Evolutionary conservation across 306 rosid genomes (phyloP).

Genomic region (Begonia masoniana): DNA sequence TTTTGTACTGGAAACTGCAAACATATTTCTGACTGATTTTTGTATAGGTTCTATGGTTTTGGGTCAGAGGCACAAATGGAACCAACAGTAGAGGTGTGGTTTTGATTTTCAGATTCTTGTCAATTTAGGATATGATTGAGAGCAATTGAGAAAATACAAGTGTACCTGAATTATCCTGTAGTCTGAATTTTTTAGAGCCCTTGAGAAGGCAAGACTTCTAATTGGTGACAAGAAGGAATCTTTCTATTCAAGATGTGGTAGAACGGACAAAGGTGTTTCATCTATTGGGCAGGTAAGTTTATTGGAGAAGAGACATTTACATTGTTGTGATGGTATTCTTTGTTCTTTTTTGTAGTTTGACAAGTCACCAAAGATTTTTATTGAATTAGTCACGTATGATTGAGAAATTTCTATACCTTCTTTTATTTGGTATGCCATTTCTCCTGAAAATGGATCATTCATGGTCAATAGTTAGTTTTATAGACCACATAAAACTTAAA

Average conservation of each 20-base stretch:
- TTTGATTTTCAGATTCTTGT: slow-evolving; percentile 2
- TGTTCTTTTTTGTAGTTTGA: not conserved
- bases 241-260: slow-evolving; percentile 88
- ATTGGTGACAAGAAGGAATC: slow-evolving; percentile 76
- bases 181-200: slow-evolving; percentile 81
- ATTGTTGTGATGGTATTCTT: not conserved
- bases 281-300: slow-evolving; percentile 88
- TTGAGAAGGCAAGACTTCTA: slow-evolving; percentile 60
- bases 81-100: slow-evolving; percentile 75
- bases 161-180: slow-evolving; percentile 18
- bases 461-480: no score
- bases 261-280: slow-evolving; percentile 95
- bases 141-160: not conserved
- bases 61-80: slow-evolving; percentile 89
- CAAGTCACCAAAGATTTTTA: no score
- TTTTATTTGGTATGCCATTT: no score
- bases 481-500: no score
- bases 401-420: no score
- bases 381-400: no score
- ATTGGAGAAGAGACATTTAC: slow-evolving; percentile 2
- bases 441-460: no score
- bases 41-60: slow-evolving; percentile 80
- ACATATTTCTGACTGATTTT: not conserved
- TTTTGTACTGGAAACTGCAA: not conserved
- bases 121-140: slow-evolving; percentile 1